Evolutionary conservation across 2,329 filamentous ascomycete genomes (phyloP).

Genomic region (Fusarium albidum): DNA sequence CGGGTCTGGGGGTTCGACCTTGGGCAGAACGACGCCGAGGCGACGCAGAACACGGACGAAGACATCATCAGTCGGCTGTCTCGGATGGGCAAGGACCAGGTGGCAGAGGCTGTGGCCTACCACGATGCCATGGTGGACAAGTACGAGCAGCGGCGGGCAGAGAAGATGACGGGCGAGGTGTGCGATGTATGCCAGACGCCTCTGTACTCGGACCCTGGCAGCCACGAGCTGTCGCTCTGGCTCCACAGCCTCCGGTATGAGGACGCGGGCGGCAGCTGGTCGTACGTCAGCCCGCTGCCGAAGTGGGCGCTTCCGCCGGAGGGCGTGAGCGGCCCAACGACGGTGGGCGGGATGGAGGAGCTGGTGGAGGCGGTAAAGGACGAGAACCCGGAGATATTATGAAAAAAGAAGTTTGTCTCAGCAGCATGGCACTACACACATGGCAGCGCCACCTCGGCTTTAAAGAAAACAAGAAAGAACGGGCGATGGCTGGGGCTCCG

Average conservation of each 20-base stretch:
- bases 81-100: slow-evolving; percentile 93
- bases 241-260: slow-evolving; percentile 92
- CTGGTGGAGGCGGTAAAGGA: slow-evolving; percentile 64
- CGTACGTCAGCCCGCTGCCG: slow-evolving; percentile 85
- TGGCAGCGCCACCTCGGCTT: slow-evolving; percentile 22
- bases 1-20: slow-evolving; percentile 87
- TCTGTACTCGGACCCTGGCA: slow-evolving; percentile 90
- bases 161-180: slow-evolving; percentile 87
- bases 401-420: slow-evolving; percentile 22
- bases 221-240: slow-evolving; percentile 91
- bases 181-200: slow-evolving; percentile 87
- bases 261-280: slow-evolving; percentile 83
- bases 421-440: slow-evolving; percentile 20
- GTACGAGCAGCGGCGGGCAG: slow-evolving; percentile 89
- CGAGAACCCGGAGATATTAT: slow-evolving; percentile 51
- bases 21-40: slow-evolving; percentile 72
- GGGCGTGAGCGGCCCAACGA: slow-evolving; percentile 74
- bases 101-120: slow-evolving; percentile 89
- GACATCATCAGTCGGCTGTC: slow-evolving; percentile 87
- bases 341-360: slow-evolving; percentile 69
- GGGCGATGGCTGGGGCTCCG: neutral
- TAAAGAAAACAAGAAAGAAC: slow-evolving; percentile 23
- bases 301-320: slow-evolving; percentile 85
- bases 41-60: slow-evolving; percentile 77
- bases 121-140: slow-evolving; percentile 92